Evolutionary conservation across 768 basidiomycete species (phyloP).

Genomic region (Calocybe cyanea): DNA sequence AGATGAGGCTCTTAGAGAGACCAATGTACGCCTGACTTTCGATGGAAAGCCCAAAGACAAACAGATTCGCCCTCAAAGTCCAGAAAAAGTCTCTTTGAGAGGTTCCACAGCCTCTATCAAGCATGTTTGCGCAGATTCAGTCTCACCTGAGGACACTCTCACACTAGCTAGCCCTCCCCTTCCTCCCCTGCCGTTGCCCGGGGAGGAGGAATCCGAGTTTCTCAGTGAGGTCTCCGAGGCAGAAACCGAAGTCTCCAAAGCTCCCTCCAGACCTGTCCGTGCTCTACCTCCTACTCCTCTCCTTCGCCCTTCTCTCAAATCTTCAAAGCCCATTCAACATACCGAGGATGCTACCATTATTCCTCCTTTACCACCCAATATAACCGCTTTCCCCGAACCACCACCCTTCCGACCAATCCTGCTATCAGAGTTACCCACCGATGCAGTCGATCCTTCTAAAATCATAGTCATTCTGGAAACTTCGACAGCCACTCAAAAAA

Average conservation of each 20-base stretch:
- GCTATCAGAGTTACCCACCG: constrained; percentile 51
- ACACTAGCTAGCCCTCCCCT: constrained; percentile 48
- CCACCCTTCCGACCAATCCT: constrained; percentile 67
- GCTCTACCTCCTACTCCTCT: constrained; percentile 19
- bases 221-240: constrained; percentile 16
- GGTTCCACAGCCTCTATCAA: constrained; percentile 12
- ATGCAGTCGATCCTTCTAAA: constrained; percentile 50
- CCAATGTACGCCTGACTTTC: constrained; percentile 38
- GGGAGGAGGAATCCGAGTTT: constrained; percentile 27
- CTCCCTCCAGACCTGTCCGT: constrained; percentile 31
- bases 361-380: constrained; percentile 44
- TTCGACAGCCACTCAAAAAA: constrained; percentile 59
- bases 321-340: constrained; percentile 26
- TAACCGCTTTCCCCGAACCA: constrained; percentile 39
- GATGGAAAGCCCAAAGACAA: constrained; percentile 19
- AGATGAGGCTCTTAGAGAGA: constrained; percentile 65
- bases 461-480: constrained; percentile 74
- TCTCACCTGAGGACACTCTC: constrained; percentile 21
- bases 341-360: constrained; percentile 40
- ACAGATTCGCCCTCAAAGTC: constrained; percentile 1
- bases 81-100: constrained; percentile 4
- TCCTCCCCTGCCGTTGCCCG: constrained; percentile 46
- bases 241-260: constrained; percentile 25
- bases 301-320: constrained; percentile 37
- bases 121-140: constrained; percentile 4